phyloP scores from a whole-genome alignment of 148 eudicot species.

The Fagopyrum esculentum region DNA sequence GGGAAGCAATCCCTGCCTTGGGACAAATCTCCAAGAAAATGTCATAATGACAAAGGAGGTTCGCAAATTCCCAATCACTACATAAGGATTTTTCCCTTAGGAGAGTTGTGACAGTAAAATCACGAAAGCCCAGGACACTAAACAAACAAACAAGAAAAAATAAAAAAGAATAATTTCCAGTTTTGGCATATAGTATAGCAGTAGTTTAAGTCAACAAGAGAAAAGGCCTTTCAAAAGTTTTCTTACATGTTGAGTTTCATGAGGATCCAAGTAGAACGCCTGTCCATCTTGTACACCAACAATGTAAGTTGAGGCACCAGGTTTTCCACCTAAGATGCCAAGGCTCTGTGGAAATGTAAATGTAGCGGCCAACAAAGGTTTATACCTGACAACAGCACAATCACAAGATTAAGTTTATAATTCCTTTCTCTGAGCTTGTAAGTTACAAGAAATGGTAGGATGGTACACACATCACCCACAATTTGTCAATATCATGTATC shows the following conservation, averaged over 20 bases:
- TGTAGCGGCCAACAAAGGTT: conserved; percentile 72
- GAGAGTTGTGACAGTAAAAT: neutral
- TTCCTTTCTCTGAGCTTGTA: neutral
- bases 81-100: neutral
- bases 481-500: neutral
- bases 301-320: conserved; percentile 96
- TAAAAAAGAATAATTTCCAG: neutral
- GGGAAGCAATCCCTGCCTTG: neutral
- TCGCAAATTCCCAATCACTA: too few relatives aligned
- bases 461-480: neutral
- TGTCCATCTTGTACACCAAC: conserved; percentile 87
- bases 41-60: too few relatives aligned
- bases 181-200: neutral
- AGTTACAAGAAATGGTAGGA: neutral
- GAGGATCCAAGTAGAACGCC: conserved; percentile 93
- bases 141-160: neutral
- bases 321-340: conserved; percentile 88
- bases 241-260: conserved; percentile 81
- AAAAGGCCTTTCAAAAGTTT: neutral
- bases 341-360: conserved; percentile 96
- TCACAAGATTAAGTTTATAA: neutral
- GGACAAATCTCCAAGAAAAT: neutral
- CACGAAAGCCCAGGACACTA: neutral
- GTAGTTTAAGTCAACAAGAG: neutral
- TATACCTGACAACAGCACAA: conserved; percentile 45